Conservation (phyloP, 495 filamentous ascomycete species). For the Penicillium fimorum region DNA sequence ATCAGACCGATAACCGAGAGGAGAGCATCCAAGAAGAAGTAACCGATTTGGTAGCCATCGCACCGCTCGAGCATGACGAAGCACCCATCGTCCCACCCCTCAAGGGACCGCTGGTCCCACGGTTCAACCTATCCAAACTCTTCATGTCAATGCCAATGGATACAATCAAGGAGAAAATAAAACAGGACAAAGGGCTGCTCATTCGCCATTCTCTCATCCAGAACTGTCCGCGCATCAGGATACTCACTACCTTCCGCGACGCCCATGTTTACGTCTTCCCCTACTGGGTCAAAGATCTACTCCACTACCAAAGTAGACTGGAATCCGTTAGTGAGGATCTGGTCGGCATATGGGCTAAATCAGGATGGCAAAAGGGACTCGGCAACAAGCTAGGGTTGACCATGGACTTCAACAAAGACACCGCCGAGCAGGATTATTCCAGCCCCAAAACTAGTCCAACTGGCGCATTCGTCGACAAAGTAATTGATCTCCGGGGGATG, state of each 20-base stretch:
- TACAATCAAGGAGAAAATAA: slow-evolving; percentile 77
- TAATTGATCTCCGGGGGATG: slow-evolving; percentile 59
- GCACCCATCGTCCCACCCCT: slow-evolving; percentile 49
- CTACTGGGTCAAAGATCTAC: slow-evolving; percentile 79
- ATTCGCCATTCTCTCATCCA: slow-evolving; percentile 70
- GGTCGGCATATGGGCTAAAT: slow-evolving; percentile 91
- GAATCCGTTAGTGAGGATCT: slow-evolving; percentile 89
- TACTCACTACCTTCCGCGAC: slow-evolving; percentile 78
- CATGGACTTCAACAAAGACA: slow-evolving; percentile 53
- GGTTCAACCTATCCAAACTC: slow-evolving; percentile 62
- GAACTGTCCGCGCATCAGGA: slow-evolving; percentile 65
- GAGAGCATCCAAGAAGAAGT: slow-evolving; percentile 79
- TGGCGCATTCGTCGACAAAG: slow-evolving; percentile 49
- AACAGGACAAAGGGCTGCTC: slow-evolving; percentile 65
- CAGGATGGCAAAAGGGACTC: slow-evolving; percentile 81
- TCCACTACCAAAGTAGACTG: slow-evolving; percentile 69
- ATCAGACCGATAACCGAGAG: slow-evolving; percentile 70
- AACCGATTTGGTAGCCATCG: slow-evolving; percentile 80
- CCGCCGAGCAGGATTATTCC: slow-evolving; percentile 16
- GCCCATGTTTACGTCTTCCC: slow-evolving; percentile 93
- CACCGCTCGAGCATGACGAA: slow-evolving; percentile 55
- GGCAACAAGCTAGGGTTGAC: slow-evolving; percentile 71
- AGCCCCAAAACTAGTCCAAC: slow-evolving; percentile 37
- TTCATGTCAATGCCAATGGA: slow-evolving; percentile 77
- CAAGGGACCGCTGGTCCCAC: slow-evolving; percentile 51